Evolutionary conservation across 192 early-diverging fungal species (phyloP), one percentile per base, ranked within the genome.

Genomic region (Linderina pennispora): DNA sequence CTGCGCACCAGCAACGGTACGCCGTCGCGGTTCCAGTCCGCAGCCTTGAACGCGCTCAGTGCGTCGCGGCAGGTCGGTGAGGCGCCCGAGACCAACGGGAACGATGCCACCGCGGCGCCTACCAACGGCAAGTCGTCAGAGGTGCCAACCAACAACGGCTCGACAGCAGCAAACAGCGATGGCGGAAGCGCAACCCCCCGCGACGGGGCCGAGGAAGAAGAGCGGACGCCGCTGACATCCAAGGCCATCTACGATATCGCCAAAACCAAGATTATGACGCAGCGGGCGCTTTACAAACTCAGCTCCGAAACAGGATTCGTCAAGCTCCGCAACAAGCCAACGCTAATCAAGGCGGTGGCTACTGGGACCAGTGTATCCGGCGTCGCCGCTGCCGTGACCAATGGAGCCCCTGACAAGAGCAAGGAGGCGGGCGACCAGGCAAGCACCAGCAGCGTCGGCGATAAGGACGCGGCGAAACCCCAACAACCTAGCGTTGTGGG

Each of bases 401-500:
- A 32, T 13, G 48, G 38, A 9, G 32, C 37, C 4, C 28, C 28
- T 8, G 38, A 5, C n/a, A n/a, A n/a, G n/a, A n/a, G n/a, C n/a
- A n/a, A n/a, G 51, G 39, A 52, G 49, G 45, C 50, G 54, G 21
- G 63, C 62, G 48, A 25, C 50, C 23, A 49, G 62, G 21, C 21
- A 8, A 40, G 21, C 16, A 22, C 16, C 8, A 14, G 6, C 4
- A 5, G 6, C n/a, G 8, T 23, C 36, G 33, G 39, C 23, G 33
- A 23, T 4, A 18, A 35, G 13, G 23, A 32, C 32, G 46, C 13
- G 23, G 20, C 38, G 25, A 65, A 53, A 35, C 19, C 63, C 62
- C 52, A 51, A 70, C 36, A 70, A 85, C 82, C 18, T 82, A 52
- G 43, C 3, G 58, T 73, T 13, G 50, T 21, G 1, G 69, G 69